Base-by-base conservation (phyloP, 208 protist species). In the Trypanosoma rangeli region DNA sequence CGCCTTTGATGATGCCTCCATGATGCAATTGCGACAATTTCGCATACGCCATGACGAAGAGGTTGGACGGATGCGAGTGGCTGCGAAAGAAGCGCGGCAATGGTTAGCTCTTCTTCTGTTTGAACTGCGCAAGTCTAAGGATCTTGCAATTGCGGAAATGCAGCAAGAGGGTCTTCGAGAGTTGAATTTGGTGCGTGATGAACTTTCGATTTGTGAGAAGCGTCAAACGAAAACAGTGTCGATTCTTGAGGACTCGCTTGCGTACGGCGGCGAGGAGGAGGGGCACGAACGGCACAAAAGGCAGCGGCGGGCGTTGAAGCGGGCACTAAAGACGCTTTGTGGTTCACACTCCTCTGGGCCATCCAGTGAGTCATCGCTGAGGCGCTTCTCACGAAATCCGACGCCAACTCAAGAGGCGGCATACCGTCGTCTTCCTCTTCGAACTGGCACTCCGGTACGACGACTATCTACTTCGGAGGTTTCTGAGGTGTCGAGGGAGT, bases 11-110 rank as follows among this genome's bases (percentile, higher is more conserved):
- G 28, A 50, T 12, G 28, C 24, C 8, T 37, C 5, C 28, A 26
- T 31, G 5, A n/a, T 60, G 26, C 46, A 44, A 46, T 35, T 70
- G 20, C 46, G 60, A 26, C n/a, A 37, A 12, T 26, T 61, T 61
- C 24, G 57, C 44, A 5, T 70, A n/a, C 46, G 56, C n/a, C 44
- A 54, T 35, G 63, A 64, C 15, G 70, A 76, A 33, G 64, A 76
- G 39, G 20, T 58, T 29, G 28, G 3, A 28, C 63, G 70, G 5
- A 52, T 70, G 31, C 48, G 35, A 2, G 22, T 70, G n/a, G n/a
- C 20, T 20, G 46, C 49, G 3, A 48, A 48, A 42, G 63, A 69
- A 52, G 42, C 46, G 26, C 39, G 61, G 42, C 20, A 66, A 20
- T 57, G 70, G 54, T 66, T 33, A 20, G 3, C n/a, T 0, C 7